Percentiles rank a stretch among this genome's conserved stretches.
phyloP scores from a whole-genome alignment of 2,329 filamentous ascomycete species.

The Epichloe coenophiala region DNA sequence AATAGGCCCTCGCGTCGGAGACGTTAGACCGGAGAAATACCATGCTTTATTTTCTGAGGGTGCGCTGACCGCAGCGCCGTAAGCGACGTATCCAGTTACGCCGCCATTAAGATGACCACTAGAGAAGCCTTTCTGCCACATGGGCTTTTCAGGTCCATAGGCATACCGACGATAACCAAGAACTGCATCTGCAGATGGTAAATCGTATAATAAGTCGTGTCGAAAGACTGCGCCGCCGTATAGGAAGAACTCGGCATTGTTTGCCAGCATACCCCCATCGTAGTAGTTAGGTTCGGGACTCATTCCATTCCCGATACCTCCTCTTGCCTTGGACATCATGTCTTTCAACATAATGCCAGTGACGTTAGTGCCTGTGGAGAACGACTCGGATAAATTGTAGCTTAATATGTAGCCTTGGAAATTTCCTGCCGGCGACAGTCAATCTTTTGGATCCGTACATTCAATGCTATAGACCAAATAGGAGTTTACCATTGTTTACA shows the following conservation, averaged over 20 bases:
- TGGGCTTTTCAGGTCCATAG: constrained; percentile 31
- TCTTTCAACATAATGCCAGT: constrained; percentile 33
- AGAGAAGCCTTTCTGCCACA: constrained; percentile 31
- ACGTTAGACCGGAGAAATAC: constrained; percentile 54
- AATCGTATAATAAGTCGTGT: constrained; percentile 19
- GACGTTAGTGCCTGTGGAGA: constrained; percentile 37
- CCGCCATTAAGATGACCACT: constrained; percentile 24
- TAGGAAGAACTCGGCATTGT: constrained; percentile 47
- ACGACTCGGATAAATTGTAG: constrained; percentile 44
- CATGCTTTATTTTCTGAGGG: constrained; percentile 60
- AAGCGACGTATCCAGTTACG: constrained; percentile 49
- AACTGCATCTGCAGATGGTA: constrained; percentile 29
- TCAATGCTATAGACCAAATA: constrained; percentile 9
- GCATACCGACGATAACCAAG: constrained; percentile 38
- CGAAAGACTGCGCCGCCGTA: constrained; percentile 43
- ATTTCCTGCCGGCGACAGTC: constrained; percentile 30
- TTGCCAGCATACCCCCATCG: constrained; percentile 53
- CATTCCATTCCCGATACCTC: constrained; percentile 34
- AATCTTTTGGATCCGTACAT: not conserved
- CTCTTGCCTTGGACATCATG: constrained; percentile 31
- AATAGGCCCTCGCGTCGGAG: constrained; percentile 36
- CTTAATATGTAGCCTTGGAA: constrained; percentile 37
- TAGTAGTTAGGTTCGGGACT: constrained; percentile 41
- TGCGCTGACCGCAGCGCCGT: constrained; percentile 48
- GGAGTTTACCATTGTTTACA: constrained; percentile 25